A percentile compares a stretch with the other conserved stretches of the same genome.
Evolutionary conservation across 1,139 yeast species (phyloP).

Genomic region (Lodderomyces pseudojiufengensis): DNA sequence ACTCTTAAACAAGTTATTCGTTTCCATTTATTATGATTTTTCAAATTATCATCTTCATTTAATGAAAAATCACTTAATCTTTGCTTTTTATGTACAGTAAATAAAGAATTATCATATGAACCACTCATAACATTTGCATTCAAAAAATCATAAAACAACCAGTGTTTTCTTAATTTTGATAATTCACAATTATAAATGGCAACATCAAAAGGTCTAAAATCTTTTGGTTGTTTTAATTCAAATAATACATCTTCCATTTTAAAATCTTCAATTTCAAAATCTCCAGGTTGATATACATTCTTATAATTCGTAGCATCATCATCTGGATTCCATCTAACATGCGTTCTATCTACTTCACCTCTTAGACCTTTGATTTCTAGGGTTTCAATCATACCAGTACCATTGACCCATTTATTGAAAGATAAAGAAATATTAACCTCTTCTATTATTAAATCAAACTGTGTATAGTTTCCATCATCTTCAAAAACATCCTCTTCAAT

Average conservation of each 20-base stretch:
- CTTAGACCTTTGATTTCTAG: conserved; percentile 80
- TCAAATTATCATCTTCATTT: conserved; percentile 9
- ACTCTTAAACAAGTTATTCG: conserved; percentile 76
- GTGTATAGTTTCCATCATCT: conserved; percentile 94
- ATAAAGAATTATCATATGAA: conserved; percentile 85
- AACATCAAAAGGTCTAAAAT: conserved; percentile 78
- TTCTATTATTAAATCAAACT: conserved; percentile 86
- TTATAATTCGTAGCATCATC: conserved; percentile 82
- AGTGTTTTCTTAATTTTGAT: conserved; percentile 77
- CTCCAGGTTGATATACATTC: conserved; percentile 76
- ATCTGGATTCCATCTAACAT: conserved; percentile 75
- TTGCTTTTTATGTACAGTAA: conserved; percentile 83
- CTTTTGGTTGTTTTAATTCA: conserved; percentile 75
- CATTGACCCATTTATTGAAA: conserved; percentile 83
- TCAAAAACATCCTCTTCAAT: conserved; percentile 28
- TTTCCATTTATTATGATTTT: conserved; percentile 36
- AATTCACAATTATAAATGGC: conserved; percentile 84
- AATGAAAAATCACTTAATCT: conserved; percentile 39
- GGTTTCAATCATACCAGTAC: conserved; percentile 81
- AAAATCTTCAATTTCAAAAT: conserved; percentile 84
- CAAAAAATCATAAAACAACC: conserved; percentile 84
- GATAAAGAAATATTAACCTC: conserved; percentile 79
- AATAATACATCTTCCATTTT: conserved; percentile 81
- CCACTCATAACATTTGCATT: conserved; percentile 88
- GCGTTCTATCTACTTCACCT: conserved; percentile 89